Evolutionary conservation across 495 filamentous ascomycete species (phyloP), one percentile per base, ranked within the genome.

Genomic region (Elasticomyces elasticus): DNA sequence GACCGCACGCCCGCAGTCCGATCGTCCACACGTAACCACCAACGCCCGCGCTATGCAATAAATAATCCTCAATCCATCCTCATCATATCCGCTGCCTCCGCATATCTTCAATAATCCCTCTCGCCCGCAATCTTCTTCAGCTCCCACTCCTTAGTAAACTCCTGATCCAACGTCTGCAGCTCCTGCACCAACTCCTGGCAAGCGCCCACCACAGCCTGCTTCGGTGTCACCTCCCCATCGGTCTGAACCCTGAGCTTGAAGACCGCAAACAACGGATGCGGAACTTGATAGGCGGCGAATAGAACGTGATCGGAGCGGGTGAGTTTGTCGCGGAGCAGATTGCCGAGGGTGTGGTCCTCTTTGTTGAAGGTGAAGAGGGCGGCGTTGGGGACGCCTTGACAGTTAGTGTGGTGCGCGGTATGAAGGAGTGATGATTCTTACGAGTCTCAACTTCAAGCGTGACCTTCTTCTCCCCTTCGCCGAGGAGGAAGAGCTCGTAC

Each of bases 271-370:
- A 95, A 80, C 28, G 90, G 90, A 62, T 95, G 90, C 42, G 85
- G 72, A 55, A 67, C 72, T 70, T 89, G 89, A 77, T 97, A 97
- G 3, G 79, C 92, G 42, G 88, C 81, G 71, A 95, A 92, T 56
- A 79, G 69, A 52, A 97, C 87, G 65, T 94, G 79, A 11, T 76
- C 72, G 48, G 83, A 83, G 64, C 86, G 81, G 62, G 87, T 76
- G 42, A 97, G 85, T 55, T 87, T 85, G 49, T 82, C 78, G 52
- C 82, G 79, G 38, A 99, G 78, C 55, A 97, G 76, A 66, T 97
- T 96, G 54, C 82, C 92, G 41, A 99, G 77, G 0, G 94, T 97
- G 70, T 97, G 92, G 66, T 99, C 94, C 66, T 99, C 94, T 69
- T 95, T 96, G 67, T 87, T 83, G 71, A 99, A 84, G 49, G 83